These are phyloP conservation scores for Calocybe gangraenosa DNA, from an alignment of 768 basidiomycete genomes.

Conservation along the genomic window DNA sequence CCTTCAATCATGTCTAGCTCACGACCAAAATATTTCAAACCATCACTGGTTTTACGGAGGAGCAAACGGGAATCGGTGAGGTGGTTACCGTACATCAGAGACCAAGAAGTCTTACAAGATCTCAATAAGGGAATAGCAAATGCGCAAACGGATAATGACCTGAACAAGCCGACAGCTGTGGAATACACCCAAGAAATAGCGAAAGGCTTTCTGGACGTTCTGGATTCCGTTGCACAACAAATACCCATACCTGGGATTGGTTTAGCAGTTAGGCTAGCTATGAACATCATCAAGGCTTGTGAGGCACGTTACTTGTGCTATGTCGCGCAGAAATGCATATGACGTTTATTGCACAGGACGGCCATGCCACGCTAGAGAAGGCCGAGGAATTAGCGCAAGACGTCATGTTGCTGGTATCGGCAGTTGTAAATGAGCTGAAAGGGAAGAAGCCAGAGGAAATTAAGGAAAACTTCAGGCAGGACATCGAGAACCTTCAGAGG, in stretches of 20 bases:
- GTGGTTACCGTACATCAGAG: too few species aligned
- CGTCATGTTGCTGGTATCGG: slow-evolving; percentile 1
- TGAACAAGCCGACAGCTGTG: not conserved
- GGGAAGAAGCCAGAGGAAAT: too few species aligned
- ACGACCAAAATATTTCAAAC: too few species aligned
- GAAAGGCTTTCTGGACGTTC: slow-evolving; percentile 3
- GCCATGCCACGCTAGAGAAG: slow-evolving; percentile 3
- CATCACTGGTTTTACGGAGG: too few species aligned
- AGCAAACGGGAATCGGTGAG: too few species aligned
- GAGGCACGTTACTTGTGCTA: slow-evolving; percentile 9
- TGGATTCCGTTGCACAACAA: too few species aligned
- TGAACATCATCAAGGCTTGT: slow-evolving; percentile 6
- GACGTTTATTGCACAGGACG: too few species aligned
- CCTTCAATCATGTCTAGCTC: too few species aligned
- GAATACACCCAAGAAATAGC: slow-evolving; percentile 8
- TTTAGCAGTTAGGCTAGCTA: not conserved
- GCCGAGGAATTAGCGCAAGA: slow-evolving; percentile 10
- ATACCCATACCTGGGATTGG: slow-evolving; percentile 6
- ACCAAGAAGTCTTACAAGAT: too few species aligned
- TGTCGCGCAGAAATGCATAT: too few species aligned
- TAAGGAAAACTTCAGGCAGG: not conserved
- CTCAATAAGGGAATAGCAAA: too few species aligned
- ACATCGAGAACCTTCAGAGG: slow-evolving; percentile 1
- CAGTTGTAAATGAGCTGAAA: slow-evolving; percentile 5
- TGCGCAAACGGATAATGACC: too few species aligned